A percentile compares a stretch with the other conserved stretches of the same genome.
phyloP scores from a whole-genome alignment of 140 eudicot species.

The Flaveria floridana region DNA sequence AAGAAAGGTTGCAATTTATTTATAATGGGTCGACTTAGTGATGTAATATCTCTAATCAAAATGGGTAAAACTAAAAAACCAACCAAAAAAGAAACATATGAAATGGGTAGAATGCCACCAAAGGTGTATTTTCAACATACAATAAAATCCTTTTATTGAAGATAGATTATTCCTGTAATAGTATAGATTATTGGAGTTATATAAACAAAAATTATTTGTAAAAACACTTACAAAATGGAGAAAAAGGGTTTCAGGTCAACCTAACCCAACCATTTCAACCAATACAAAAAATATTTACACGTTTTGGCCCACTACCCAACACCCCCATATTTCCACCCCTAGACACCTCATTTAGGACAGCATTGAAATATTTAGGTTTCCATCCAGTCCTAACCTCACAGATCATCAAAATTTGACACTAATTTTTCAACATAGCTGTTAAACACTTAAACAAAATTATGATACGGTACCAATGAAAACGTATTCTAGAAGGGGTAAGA shows the following conservation, averaged over 20 bases:
- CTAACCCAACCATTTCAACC: neutral
- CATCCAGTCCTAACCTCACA: slow-evolving; percentile 6
- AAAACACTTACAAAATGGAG: neutral
- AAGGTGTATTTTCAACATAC: neutral
- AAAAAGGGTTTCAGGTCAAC: neutral
- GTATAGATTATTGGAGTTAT: neutral
- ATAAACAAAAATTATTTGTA: neutral
- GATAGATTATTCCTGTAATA: neutral
- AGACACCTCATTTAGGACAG: neutral
- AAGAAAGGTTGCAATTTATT: too few species aligned
- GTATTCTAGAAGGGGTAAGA: too few species aligned
- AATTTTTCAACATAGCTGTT: neutral
- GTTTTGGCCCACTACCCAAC: neutral
- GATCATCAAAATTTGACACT: slow-evolving; percentile 9
- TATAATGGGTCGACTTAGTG: neutral
- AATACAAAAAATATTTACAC: neutral
- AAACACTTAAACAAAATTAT: neutral
- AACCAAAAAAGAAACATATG: neutral
- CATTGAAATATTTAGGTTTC: neutral
- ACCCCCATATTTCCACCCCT: neutral
- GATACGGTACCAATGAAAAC: too few species aligned
- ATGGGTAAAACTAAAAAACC: neutral
- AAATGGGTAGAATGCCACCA: slow-evolving; percentile 4
- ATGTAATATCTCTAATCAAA: neutral
- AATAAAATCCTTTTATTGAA: neutral